Evolutionary conservation across 495 filamentous ascomycete genomes (phyloP), one percentile per base, ranked within the genome.

Genomic region (Aspergillus ellipticus): DNA sequence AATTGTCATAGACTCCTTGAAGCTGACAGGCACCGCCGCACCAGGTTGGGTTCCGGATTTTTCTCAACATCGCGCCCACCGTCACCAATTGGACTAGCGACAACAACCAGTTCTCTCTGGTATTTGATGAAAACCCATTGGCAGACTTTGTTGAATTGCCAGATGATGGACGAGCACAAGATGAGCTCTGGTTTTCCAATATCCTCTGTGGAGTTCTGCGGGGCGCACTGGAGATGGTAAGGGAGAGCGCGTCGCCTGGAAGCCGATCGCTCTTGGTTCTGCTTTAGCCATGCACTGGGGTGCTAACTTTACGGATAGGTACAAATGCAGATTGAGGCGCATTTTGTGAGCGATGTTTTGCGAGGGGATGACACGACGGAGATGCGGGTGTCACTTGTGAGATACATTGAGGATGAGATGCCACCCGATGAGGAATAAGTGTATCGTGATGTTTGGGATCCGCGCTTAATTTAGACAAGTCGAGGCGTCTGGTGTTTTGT

Each of bases 181-280:
- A 97, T 68, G 92, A 97, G 73, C 77, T 98, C 10, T 98, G 94
- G 94, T 98, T 93, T 66, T 96, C 91, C 3, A 97, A 97, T 73
- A 94, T 98, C 46, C 80, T 97, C 17, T 97, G 95, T 62, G 94
- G 94, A 37, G 88, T 98, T 22, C 75, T 98, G 42, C 78, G 92
- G 62, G 94, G 94, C 5, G 85, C 94, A 6, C 71, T 97, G 54
- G 94, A 98, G 77, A 98, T 98, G 94, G 95, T 90, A 73, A 65
- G 77, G n/a, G n/a, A n/a, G 11, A n/a, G n/a, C 13, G n/a, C 16
- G 4, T 19, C 15, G 15, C 52, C 42, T 43, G 50, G 42, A 49
- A 42, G 39, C 46, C 53, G 10, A 15, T 15, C n/a, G 13, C 4
- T 41, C 9, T 39, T 7, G 4, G 6, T 42, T 43, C 6, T 3